A percentile compares a stretch with the other conserved stretches of the same genome.
Evolutionary conservation across 305 asterid genomes (phyloP).

Genomic region (Andrographis paniculata): DNA sequence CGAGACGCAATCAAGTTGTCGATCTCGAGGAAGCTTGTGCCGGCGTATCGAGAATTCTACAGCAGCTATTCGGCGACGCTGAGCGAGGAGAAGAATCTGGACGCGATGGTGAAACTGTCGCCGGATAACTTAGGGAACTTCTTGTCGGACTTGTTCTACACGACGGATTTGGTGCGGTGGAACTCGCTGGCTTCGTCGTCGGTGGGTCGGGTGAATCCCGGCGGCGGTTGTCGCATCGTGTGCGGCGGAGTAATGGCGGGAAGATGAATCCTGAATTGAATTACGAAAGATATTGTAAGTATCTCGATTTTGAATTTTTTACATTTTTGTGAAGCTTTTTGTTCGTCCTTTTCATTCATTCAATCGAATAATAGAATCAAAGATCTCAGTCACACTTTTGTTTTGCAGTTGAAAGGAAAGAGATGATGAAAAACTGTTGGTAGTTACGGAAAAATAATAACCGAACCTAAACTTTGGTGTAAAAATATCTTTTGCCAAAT

Average conservation of each 20-base stretch:
- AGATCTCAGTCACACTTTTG: too few species aligned
- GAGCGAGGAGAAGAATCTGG: slow-evolving; percentile 34
- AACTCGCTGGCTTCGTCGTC: neutral
- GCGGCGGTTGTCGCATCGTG: neutral
- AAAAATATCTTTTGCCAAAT: too few species aligned
- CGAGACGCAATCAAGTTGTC: slow-evolving; percentile 61
- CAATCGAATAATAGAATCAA: too few species aligned
- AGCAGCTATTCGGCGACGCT: slow-evolving; percentile 27
- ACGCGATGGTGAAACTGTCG: slow-evolving; percentile 38
- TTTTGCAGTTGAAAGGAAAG: too few species aligned
- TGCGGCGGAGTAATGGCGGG: neutral
- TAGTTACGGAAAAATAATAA: too few species aligned
- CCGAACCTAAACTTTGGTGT: too few species aligned
- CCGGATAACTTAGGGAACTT: slow-evolving; percentile 62
- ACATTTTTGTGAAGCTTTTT: too few species aligned
- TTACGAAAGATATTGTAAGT: too few species aligned
- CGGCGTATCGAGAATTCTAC: slow-evolving; percentile 49
- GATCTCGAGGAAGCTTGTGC: slow-evolving; percentile 40
- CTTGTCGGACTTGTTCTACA: slow-evolving; percentile 54
- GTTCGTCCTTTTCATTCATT: too few species aligned
- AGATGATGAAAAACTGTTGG: too few species aligned
- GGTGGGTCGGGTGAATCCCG: neutral
- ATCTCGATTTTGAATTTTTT: too few species aligned
- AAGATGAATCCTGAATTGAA: too few species aligned
- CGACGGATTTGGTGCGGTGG: slow-evolving; percentile 3